Conservation (phyloP, 1,284 basidiomycete species). For the Violaceomyces palustris region DNA sequence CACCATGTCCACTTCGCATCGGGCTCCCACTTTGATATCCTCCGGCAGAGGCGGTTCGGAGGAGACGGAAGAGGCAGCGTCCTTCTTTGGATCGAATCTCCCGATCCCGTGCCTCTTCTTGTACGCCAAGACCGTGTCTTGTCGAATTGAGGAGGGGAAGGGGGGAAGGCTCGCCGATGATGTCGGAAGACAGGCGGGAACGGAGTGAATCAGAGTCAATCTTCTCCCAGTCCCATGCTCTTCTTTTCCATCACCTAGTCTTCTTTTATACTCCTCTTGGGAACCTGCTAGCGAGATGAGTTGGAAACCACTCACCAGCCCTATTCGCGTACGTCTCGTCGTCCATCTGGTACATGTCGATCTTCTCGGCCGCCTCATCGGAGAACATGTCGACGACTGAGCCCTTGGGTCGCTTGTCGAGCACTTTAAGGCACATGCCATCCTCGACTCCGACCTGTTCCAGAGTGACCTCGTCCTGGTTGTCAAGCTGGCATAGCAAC, state of each 20-base stretch:
- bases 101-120: constrained; percentile 85
- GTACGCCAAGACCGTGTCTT: constrained; percentile 81
- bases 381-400: constrained; percentile 75
- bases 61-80: constrained; percentile 40
- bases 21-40: constrained; percentile 62
- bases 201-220: no score
- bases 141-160: no score
- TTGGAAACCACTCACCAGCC: constrained; percentile 61
- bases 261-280: no score
- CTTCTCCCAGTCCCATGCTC: no score
- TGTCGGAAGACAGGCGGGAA: no score
- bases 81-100: constrained; percentile 63
- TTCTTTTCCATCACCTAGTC: no score
- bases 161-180: no score
- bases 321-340: constrained; percentile 75
- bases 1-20: constrained; percentile 74
- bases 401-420: constrained; percentile 46
- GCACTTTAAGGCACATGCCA: constrained; percentile 70
- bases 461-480: constrained; percentile 65
- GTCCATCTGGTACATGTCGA: constrained; percentile 87
- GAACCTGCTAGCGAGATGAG: no score
- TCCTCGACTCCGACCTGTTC: constrained; percentile 69
- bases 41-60: constrained; percentile 39
- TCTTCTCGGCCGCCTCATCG: constrained; percentile 76
- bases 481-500: constrained; percentile 59